A percentile compares a stretch with the other conserved stretches of the same genome.
phyloP scores from a whole-genome alignment of 2,329 filamentous ascomycete species.

The Trichophyton benhamiae region DNA sequence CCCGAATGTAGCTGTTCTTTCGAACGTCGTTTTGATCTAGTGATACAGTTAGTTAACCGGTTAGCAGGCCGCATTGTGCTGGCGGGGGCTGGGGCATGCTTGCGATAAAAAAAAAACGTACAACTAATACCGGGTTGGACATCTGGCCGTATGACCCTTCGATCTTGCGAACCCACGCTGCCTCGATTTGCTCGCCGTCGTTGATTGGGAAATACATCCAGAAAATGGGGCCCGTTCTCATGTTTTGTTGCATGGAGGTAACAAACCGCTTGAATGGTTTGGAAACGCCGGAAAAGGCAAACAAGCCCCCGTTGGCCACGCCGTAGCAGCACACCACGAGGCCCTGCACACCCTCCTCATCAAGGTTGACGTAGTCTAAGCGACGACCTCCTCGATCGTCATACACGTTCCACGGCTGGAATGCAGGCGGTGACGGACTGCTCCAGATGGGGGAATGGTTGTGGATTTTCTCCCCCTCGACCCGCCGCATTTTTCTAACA shows the following conservation, averaged over 20 bases:
- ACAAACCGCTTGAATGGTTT: background rate
- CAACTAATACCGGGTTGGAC: background rate
- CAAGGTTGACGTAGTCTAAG: background rate
- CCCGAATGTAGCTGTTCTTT: background rate
- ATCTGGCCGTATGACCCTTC: background rate
- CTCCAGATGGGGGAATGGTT: background rate
- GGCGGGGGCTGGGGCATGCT: no score
- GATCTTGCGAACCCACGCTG: background rate
- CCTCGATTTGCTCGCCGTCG: background rate
- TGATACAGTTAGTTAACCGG: no score
- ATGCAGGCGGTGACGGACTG: background rate
- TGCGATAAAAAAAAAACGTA: background rate
- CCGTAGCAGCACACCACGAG: background rate
- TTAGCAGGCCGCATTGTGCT: background rate
- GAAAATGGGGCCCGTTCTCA: background rate
- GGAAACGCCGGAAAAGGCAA: background rate
- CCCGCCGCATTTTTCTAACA: background rate
- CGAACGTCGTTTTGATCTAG: background rate
- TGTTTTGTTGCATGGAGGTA: background rate
- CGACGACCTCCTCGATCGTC: background rate
- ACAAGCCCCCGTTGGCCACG: background rate
- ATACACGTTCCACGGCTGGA: background rate
- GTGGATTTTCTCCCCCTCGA: background rate
- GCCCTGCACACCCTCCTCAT: background rate
- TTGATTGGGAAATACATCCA: background rate